Conservation (phyloP, 176 grass and related monocot genomes). For the Zea luxurians region DNA sequence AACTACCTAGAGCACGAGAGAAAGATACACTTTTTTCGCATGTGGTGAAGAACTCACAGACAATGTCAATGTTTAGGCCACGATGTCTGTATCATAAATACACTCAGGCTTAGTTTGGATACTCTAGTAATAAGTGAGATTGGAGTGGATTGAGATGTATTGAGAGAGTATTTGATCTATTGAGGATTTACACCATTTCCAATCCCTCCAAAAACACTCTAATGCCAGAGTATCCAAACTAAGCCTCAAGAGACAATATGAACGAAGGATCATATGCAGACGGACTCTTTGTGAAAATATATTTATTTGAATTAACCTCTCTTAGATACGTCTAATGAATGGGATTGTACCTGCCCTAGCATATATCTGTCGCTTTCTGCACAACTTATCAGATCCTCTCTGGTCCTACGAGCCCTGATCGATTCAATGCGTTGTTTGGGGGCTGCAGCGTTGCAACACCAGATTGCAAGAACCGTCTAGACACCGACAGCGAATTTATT, state of each 20-base stretch:
- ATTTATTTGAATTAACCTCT: too few relatives aligned
- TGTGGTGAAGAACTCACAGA: conserved; percentile 24
- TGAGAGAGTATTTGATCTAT: too few relatives aligned
- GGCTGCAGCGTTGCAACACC: background rate
- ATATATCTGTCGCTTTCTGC: conserved; percentile 44
- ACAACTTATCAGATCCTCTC: conserved; percentile 44
- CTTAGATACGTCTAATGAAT: too few relatives aligned
- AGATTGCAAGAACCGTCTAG: conserved; percentile 36
- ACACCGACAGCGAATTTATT: conserved; percentile 28
- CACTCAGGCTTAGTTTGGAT: background rate
- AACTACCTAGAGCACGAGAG: conserved; percentile 8
- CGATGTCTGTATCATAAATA: conserved; percentile 33
- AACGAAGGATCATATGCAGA: too few relatives aligned
- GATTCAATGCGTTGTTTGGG: conserved; percentile 43
- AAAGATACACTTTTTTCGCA: conserved; percentile 15
- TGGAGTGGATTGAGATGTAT: too few relatives aligned
- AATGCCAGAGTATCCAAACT: too few relatives aligned
- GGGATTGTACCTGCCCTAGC: too few relatives aligned
- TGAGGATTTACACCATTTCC: too few relatives aligned
- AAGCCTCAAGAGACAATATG: too few relatives aligned
- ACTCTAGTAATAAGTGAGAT: too few relatives aligned
- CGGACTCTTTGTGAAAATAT: too few relatives aligned
- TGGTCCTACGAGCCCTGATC: conserved; percentile 21
- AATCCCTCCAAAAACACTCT: too few relatives aligned
- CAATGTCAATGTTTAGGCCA: conserved; percentile 17